Base-by-base conservation (phyloP, 1,284 basidiomycete genomes). In the Microbotryomycetes sp. region DNA sequence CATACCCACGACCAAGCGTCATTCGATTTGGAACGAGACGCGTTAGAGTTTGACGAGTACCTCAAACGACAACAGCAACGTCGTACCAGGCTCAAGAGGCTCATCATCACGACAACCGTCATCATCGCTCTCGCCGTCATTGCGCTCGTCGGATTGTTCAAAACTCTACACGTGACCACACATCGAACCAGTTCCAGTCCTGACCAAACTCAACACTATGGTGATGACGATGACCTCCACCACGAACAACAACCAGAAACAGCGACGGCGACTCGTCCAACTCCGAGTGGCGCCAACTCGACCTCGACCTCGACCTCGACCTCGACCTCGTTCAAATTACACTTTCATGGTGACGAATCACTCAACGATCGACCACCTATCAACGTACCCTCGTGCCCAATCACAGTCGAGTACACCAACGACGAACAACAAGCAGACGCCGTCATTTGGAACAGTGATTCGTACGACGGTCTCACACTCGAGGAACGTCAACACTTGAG, bases 401-500 rank as follows among this genome's bases (percentile, higher is more conserved):
- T 65, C 16, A 47, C 57, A 1, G 64, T 62, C 26, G 58, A 62
- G 26, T 64, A 62, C 53, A 57, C 58, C 26, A 9, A 9, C 6
- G 60, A 65, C 51, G 49, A 57, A 26, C 31, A 32, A 0, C 25
- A 30, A 6, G 61, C 62, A 42, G 59, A 63, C 28, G 42, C 57
- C 25, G 50, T 65, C 52, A 55, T 65, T 9, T 47, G 46, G 30
- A 65, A 62, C 48, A 36, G 48, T n/a, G 64, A 65, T 25, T 9
- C 9, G 2, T 15, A 49, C n/a, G 6, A 28, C 4, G 48, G 47
- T 14, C 2, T 58, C 15, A 26, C n/a, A 5, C 23, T 14, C 2
- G 58, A 50, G 1, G 64, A 65, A 49, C 6, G 54, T 3, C n/a
- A 14, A 1, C 30, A 42, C 25, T 22, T 50, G 19, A 23, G 19